Base-by-base conservation (phyloP, 2,329 filamentous ascomycete genomes). In the Penicillium sp. region DNA sequence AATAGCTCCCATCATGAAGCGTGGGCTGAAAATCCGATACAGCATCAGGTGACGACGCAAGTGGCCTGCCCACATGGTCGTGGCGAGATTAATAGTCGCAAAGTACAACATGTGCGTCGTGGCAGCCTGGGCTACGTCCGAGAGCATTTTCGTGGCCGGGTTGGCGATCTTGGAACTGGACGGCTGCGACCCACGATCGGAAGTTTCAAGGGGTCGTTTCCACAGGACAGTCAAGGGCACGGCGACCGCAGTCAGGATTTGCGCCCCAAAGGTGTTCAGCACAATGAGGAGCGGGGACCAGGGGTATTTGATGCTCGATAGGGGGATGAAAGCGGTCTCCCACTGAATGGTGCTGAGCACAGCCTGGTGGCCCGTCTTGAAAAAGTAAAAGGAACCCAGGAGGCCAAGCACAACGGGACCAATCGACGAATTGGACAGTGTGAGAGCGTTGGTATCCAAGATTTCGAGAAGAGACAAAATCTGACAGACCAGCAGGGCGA, bases 311-410 rank as follows among this genome's bases (percentile, higher is more conserved):
- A 98, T 81, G 5, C 81, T 82, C 49, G 85, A 82, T 6, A 97
- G 78, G 0, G 91, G 87, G 56, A 98, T 88, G 71, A 98, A 98
- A 3, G 90, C 91, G 18, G 82, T 81, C 71, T 98, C 93, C 93
- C 93, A 98, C 65, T 98, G 93, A 63, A 98, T 91, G 56, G 83
- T 88, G 57, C 84, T 80, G 25, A 95, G 79, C 0, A 84, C 86
- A 9, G 91, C 91, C 70, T 97, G 91, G 69, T 98, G 93, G 52
- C 93, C 93, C 0, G 93, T 98, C 66, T 95, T 96, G 81, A 98
- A 98, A 75, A 84, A 98, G 74, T 96, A 85, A 70, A 91, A 95
- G 61, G 86, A 89, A 50, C 90, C 93, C 1, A 98, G 81, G n/a
- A 97, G 73, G 9, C 84, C 91, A 26, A 97, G 80, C 53, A 94